phyloP scores from a whole-genome alignment of 2,329 filamentous ascomycete genomes.

The Orbilia oligospora region DNA sequence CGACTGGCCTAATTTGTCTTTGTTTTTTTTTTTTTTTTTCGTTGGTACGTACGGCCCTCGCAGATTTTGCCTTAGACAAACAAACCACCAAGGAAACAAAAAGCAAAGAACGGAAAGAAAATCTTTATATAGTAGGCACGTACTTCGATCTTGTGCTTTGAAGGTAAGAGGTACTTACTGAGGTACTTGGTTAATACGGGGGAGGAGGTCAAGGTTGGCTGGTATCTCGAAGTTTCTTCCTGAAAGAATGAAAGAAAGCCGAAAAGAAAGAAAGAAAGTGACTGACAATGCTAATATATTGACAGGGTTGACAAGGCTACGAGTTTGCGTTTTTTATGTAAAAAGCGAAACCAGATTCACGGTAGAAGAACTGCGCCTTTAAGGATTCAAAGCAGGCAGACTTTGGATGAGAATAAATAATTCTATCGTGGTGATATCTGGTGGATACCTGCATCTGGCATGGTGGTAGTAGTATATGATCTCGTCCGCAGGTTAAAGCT shows the following conservation, averaged over 20 bases:
- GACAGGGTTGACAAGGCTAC: slow-evolving; percentile 17
- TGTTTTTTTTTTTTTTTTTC: slow-evolving; percentile 27
- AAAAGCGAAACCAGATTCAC: not conserved
- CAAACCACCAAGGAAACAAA: slow-evolving; percentile 14
- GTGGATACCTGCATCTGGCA: too few relatives aligned
- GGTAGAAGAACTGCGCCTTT: slow-evolving; percentile 17
- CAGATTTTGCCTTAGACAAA: slow-evolving; percentile 37
- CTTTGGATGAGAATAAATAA: too few relatives aligned
- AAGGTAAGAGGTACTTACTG: too few relatives aligned
- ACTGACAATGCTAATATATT: not conserved
- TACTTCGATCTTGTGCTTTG: not conserved
- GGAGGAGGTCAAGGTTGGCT: slow-evolving; percentile 9
- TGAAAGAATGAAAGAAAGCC: too few relatives aligned
- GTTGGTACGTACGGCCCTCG: slow-evolving; percentile 1
- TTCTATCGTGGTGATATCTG: too few relatives aligned
- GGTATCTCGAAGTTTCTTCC: slow-evolving; percentile 35
- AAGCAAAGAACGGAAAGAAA: slow-evolving; percentile 1
- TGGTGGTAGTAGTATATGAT: too few relatives aligned
- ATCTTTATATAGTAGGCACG: too few relatives aligned
- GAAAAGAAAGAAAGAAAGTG: not conserved
- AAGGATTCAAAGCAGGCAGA: slow-evolving; percentile 43
- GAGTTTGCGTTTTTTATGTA: not conserved
- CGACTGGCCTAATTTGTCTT: slow-evolving; percentile 1
- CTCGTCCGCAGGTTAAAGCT: not conserved
- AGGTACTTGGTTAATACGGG: too few relatives aligned